Percentiles rank a stretch among this genome's conserved stretches.
Evolutionary conservation across 1,139 yeast genomes (phyloP).

Genomic region (Yamadazyma buinensis): DNA sequence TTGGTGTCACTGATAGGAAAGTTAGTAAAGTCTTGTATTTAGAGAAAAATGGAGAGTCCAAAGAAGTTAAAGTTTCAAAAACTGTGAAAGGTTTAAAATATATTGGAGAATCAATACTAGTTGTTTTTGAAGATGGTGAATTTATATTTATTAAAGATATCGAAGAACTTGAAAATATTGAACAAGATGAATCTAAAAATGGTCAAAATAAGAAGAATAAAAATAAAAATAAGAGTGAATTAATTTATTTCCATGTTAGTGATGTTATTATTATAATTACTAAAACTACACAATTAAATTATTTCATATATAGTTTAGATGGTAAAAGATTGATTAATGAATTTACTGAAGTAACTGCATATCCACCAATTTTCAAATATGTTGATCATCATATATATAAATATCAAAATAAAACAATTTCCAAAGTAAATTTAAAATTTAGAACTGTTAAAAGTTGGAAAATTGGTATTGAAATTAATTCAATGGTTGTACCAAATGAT

Average conservation of each 20-base stretch:
- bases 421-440: constrained; percentile 18
- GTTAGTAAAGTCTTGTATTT: constrained; percentile 31
- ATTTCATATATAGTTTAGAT: constrained; percentile 3
- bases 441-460: constrained; percentile 9
- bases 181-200: too few species aligned
- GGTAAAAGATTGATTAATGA: constrained; percentile 5
- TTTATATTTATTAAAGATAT: constrained; percentile 28
- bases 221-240: constrained; percentile 2
- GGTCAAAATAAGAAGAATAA: background rate
- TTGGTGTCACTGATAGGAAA: constrained; percentile 47
- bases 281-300: constrained; percentile 8
- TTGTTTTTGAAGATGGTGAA: constrained; percentile 42
- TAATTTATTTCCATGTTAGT: constrained; percentile 6
- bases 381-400: constrained; percentile 10
- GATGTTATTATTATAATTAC: constrained; percentile 24
- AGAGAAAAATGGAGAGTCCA: constrained; percentile 27
- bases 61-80: constrained; percentile 13
- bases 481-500: constrained; percentile 36
- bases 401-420: constrained; percentile 7
- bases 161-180: constrained; percentile 2
- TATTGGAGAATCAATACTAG: constrained; percentile 26
- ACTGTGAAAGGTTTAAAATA: constrained; percentile 36
- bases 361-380: constrained; percentile 7
- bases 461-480: constrained; percentile 8
- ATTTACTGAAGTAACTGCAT: constrained; percentile 2